phyloP scores from a whole-genome alignment of 2,329 filamentous ascomycete genomes.

The Bipolaris bicolor region DNA sequence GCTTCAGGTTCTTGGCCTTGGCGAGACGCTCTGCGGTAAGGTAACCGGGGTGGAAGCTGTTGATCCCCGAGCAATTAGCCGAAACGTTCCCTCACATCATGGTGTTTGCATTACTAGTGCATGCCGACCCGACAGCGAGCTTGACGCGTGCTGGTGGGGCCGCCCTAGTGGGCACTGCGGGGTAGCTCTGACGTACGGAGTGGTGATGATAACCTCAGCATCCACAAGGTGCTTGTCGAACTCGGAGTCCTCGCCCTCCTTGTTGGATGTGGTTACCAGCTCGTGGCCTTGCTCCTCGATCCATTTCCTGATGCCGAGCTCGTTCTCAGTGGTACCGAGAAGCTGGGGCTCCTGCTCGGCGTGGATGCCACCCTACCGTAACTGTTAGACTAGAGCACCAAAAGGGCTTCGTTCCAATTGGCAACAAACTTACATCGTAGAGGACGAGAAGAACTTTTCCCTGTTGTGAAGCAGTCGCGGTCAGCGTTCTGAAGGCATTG shows the following conservation, averaged over 20 bases:
- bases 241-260: constrained; percentile 89
- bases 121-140: constrained; percentile 10
- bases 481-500: constrained; percentile 66
- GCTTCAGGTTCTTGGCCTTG: constrained; percentile 98
- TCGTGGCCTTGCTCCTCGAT: constrained; percentile 97
- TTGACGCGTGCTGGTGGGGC: constrained; percentile 36
- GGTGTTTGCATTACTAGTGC: constrained; percentile 19
- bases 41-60: constrained; percentile 96
- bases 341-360: constrained; percentile 86
- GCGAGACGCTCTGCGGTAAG: constrained; percentile 94
- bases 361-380: constrained; percentile 73
- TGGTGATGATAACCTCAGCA: constrained; percentile 98
- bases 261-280: constrained; percentile 95
- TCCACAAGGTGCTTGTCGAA: constrained; percentile 97
- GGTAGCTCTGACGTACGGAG: constrained; percentile 68
- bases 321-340: constrained; percentile 96
- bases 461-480: constrained; percentile 72
- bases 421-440: constrained; percentile 73
- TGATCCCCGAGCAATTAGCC: constrained; percentile 18
- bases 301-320: constrained; percentile 97
- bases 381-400: constrained; percentile 26
- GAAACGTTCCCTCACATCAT: constrained; percentile 17
- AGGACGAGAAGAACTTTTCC: constrained; percentile 94
- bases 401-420: background rate
- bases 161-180: constrained; percentile 33